phyloP scores from a whole-genome alignment of 768 basidiomycete genomes.

The Daedalea quercina region DNA sequence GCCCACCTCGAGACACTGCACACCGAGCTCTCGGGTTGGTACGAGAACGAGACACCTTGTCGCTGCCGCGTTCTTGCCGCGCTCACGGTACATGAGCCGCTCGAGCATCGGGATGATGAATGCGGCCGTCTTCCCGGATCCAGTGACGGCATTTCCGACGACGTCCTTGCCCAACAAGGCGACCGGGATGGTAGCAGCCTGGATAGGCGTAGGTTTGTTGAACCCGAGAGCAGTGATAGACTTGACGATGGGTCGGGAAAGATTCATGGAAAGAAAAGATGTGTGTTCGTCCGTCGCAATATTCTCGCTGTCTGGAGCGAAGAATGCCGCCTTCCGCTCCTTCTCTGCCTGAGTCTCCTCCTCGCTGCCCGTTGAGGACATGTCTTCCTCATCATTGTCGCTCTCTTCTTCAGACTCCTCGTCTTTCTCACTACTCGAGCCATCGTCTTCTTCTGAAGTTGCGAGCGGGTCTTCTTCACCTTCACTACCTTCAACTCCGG shows the following conservation, averaged over 20 bases:
- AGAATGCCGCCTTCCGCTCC: slow-evolving; percentile 82
- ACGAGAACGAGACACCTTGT: slow-evolving; percentile 89
- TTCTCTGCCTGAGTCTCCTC: slow-evolving; percentile 50
- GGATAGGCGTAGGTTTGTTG: slow-evolving; percentile 88
- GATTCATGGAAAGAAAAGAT: slow-evolving; percentile 89
- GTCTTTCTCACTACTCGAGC: slow-evolving; percentile 16
- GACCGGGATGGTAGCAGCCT: slow-evolving; percentile 88
- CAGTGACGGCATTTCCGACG: slow-evolving; percentile 93
- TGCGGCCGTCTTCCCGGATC: slow-evolving; percentile 97
- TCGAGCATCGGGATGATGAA: slow-evolving; percentile 94
- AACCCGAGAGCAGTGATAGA: slow-evolving; percentile 81
- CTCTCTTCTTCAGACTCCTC: slow-evolving; percentile 22
- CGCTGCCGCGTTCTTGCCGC: slow-evolving; percentile 78
- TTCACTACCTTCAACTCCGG: slow-evolving; percentile 16
- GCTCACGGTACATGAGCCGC: slow-evolving; percentile 86
- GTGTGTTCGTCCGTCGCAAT: slow-evolving; percentile 43
- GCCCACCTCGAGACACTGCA: slow-evolving; percentile 93
- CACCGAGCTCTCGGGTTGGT: slow-evolving; percentile 92
- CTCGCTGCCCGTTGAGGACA: slow-evolving; percentile 54
- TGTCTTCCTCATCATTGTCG: slow-evolving; percentile 30
- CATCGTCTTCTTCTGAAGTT: slow-evolving; percentile 37
- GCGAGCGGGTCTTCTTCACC: slow-evolving; percentile 34
- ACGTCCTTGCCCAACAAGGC: slow-evolving; percentile 94
- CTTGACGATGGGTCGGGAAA: slow-evolving; percentile 91
- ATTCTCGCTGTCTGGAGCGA: slow-evolving; percentile 46